A percentile compares a stretch with the other conserved stretches of the same genome.
Conservation (phyloP, 2,329 filamentous ascomycete species). For the Apiospora arundinis region DNA sequence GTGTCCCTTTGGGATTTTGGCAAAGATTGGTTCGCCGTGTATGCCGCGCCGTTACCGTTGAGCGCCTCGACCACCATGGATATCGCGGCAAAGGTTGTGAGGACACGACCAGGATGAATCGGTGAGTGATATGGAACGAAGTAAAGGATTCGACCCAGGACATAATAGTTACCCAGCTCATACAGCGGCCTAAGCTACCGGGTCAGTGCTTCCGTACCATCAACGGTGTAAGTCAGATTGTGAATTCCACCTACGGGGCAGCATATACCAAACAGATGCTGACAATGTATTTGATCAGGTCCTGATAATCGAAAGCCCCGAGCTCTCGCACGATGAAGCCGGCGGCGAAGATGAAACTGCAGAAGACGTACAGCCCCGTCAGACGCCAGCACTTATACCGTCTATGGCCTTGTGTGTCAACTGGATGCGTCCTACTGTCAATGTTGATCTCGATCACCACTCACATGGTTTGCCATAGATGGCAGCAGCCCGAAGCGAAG, state of each 20-base stretch:
- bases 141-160: conserved; percentile 61
- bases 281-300: conserved; percentile 50
- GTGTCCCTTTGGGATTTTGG: conserved; percentile 44
- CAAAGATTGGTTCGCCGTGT: conserved; percentile 53
- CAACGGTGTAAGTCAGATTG: neutral
- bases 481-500: conserved; percentile 43
- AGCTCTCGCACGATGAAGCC: conserved; percentile 58
- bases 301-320: conserved; percentile 54
- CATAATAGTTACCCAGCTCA: conserved; percentile 63
- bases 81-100: conserved; percentile 50
- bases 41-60: conserved; percentile 55
- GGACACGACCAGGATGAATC: conserved; percentile 47
- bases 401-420: conserved; percentile 39
- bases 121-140: conserved; percentile 64
- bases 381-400: conserved; percentile 63
- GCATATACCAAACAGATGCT: conserved; percentile 47
- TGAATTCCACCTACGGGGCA: conserved; percentile 38
- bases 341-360: conserved; percentile 58
- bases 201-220: neutral
- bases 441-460: conserved; percentile 34
- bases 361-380: conserved; percentile 60
- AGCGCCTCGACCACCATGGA: conserved; percentile 56
- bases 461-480: conserved; percentile 55
- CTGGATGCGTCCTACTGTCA: too few relatives aligned
- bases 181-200: conserved; percentile 53